Evolutionary conservation across 78 protist species (phyloP).

Genomic region (Pigoraptor vietnamica): DNA sequence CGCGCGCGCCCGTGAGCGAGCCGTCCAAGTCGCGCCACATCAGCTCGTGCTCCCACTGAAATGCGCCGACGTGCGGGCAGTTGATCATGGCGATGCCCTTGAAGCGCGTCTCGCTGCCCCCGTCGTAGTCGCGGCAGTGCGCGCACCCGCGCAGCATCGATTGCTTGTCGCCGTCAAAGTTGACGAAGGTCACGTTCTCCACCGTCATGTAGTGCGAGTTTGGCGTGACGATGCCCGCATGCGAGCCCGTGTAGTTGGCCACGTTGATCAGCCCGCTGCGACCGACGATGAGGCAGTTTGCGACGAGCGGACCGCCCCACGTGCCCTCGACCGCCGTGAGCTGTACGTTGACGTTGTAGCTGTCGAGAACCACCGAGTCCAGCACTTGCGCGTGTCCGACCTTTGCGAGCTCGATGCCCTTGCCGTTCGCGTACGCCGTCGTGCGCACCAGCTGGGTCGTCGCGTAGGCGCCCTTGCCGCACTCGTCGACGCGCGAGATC

Average conservation of each 20-base stretch:
- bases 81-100: not conserved
- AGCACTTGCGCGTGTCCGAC: not conserved
- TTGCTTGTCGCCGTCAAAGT: not conserved
- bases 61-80: not conserved
- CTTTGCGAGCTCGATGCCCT: not conserved
- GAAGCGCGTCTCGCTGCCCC: not conserved
- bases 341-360: not conserved
- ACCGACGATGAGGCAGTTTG: not conserved
- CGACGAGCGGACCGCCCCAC: not conserved
- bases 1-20: not conserved
- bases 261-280: not conserved
- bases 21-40: constrained; percentile 9
- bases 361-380: not conserved
- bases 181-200: not conserved
- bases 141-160: not conserved
- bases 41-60: not conserved
- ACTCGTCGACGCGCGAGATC: not conserved
- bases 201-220: not conserved
- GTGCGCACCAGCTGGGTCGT: not conserved
- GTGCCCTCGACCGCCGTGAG: not conserved
- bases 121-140: not conserved
- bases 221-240: not conserved
- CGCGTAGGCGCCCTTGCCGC: not conserved
- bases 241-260: not conserved
- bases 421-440: not conserved